These are phyloP conservation scores for Saccharum spontaneum DNA, from an alignment of 176 grass and related monocot species.

Conservation along the genomic window DNA sequence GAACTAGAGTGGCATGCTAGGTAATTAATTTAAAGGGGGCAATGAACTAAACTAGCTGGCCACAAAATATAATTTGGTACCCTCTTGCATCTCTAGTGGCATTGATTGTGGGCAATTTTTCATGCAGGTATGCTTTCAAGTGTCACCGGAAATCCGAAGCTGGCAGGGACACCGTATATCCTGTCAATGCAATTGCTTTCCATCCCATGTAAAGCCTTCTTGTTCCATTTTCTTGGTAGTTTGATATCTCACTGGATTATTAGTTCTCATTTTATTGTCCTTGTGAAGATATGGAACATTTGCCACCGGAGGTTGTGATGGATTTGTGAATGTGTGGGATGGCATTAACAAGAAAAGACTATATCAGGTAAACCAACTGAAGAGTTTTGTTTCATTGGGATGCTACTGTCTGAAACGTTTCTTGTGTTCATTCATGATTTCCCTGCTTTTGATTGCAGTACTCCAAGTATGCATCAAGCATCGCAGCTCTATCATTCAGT, in stretches of 20 bases:
- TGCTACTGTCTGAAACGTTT: not conserved
- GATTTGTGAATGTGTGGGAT: conserved; percentile 99
- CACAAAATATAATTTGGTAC: not conserved
- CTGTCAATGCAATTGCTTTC: conserved; percentile 96
- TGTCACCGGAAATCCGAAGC: conserved; percentile 94
- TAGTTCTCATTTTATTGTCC: conserved; percentile 1
- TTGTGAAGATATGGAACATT: conserved; percentile 88
- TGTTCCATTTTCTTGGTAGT: not conserved
- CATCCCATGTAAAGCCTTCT: conserved; percentile 79
- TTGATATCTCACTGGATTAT: conserved; percentile 27
- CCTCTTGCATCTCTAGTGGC: not conserved
- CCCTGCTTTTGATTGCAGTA: conserved; percentile 60
- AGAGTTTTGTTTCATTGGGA: conserved; percentile 8
- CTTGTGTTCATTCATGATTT: not conserved
- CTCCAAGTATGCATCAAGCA: conserved; percentile 87
- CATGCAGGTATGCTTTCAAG: conserved; percentile 94
- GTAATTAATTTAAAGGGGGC: no score
- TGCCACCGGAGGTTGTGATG: conserved; percentile 94
- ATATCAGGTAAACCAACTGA: conserved; percentile 72
- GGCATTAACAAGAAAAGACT: conserved; percentile 96
- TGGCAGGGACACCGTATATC: conserved; percentile 91
- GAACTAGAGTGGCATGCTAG: not conserved
- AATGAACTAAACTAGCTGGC: not conserved
- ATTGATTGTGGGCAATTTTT: conserved; percentile 16
- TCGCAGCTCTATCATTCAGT: conserved; percentile 91